Percentiles rank a stretch among this genome's conserved stretches.
phyloP scores from a whole-genome alignment of 2,329 filamentous ascomycete genomes.

The Daldinia eschscholtzii region DNA sequence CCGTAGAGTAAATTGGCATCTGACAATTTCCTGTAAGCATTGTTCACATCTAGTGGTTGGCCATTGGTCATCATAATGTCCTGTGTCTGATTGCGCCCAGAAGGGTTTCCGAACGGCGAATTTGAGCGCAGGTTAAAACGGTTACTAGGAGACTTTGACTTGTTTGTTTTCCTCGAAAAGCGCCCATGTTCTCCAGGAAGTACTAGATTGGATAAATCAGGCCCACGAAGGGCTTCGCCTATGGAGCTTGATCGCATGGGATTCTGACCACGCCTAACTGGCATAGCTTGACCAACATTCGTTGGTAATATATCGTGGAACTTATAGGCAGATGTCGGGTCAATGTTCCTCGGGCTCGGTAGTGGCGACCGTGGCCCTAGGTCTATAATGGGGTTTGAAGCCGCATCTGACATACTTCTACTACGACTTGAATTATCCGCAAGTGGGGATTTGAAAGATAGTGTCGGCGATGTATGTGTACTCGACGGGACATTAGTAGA shows the following conservation, averaged over 20 bases:
- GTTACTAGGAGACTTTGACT: conserved; percentile 68
- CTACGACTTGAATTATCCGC: conserved; percentile 54
- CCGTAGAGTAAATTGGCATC: conserved; percentile 76
- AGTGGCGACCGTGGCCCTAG: conserved; percentile 59
- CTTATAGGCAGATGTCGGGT: conserved; percentile 69
- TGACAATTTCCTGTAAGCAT: conserved; percentile 77
- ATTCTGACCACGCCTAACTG: conserved; percentile 56
- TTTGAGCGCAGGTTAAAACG: conserved; percentile 64
- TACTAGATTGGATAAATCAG: conserved; percentile 63
- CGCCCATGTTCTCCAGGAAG: conserved; percentile 62
- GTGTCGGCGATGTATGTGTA: conserved; percentile 62
- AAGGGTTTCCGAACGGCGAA: conserved; percentile 59
- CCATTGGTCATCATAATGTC: conserved; percentile 69
- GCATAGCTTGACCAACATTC: conserved; percentile 61
- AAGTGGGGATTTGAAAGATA: conserved; percentile 54
- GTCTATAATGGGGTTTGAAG: conserved; percentile 59
- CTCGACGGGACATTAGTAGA: conserved; percentile 55
- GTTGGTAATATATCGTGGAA: conserved; percentile 70
- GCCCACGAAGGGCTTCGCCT: conserved; percentile 66
- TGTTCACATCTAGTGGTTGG: conserved; percentile 74
- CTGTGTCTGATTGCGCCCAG: conserved; percentile 51
- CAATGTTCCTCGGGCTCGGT: conserved; percentile 46
- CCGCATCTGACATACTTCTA: conserved; percentile 69
- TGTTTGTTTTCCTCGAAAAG: conserved; percentile 57
- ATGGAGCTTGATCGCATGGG: conserved; percentile 57